phyloP scores from a whole-genome alignment of 176 grass and related monocot species.

The Musa beccarii region DNA sequence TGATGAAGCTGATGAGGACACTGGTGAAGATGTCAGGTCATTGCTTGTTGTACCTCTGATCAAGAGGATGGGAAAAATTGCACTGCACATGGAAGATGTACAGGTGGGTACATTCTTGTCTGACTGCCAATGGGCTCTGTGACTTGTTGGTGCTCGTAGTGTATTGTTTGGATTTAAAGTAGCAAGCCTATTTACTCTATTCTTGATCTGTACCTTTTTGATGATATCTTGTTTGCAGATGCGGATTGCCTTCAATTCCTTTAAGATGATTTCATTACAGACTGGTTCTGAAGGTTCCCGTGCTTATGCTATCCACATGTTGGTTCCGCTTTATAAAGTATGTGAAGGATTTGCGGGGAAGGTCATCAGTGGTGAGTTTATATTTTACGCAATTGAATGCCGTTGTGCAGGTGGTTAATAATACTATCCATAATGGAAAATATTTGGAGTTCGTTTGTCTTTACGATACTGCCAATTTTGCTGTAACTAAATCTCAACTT shows the following conservation, averaged over 20 bases:
- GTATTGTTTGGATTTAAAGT: not conserved
- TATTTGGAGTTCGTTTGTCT: not conserved
- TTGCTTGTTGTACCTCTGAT: constrained; percentile 65
- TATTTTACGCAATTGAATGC: not conserved
- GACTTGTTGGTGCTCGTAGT: not conserved
- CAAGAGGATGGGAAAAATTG: constrained; percentile 90
- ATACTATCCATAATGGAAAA: not conserved
- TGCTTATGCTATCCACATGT: constrained; percentile 47
- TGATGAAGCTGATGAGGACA: constrained; percentile 30
- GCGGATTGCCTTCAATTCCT: constrained; percentile 72
- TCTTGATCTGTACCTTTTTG: not conserved
- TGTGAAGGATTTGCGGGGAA: constrained; percentile 96
- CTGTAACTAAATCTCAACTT: not conserved
- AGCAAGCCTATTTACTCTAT: not conserved
- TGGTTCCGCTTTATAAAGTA: constrained; percentile 85
- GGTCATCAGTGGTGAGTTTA: constrained; percentile 61
- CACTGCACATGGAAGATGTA: constrained; percentile 63
- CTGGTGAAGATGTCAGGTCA: constrained; percentile 37
- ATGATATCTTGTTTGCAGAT: constrained; percentile 34
- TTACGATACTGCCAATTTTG: not conserved
- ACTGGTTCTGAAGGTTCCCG: constrained; percentile 58
- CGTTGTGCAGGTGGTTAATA: not conserved
- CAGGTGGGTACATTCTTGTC: constrained; percentile 45
- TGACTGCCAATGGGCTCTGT: not conserved
- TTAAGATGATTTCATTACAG: constrained; percentile 47